These are phyloP conservation scores for Nothophytophthora sp. DNA, from an alignment of 352 stramenopile genomes.

Conservation along the genomic window DNA sequence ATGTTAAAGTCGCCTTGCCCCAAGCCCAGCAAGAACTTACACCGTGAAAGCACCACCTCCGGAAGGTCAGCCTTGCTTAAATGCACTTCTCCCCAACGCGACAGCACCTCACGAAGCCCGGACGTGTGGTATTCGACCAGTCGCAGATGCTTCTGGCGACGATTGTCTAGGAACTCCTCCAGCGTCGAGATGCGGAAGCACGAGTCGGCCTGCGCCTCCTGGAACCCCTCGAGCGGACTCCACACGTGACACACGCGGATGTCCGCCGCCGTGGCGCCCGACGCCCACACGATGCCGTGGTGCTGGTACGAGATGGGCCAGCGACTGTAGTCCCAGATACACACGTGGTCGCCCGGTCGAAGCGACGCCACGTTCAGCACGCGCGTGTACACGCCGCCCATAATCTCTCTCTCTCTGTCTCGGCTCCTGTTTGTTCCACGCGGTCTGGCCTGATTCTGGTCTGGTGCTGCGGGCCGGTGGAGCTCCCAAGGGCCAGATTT, in stretches of 20 bases:
- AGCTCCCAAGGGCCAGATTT: no score
- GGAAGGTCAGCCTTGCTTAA: slow-evolving; percentile 80
- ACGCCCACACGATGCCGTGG: slow-evolving; percentile 85
- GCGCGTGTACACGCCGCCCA: slow-evolving; percentile 83
- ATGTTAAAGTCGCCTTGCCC: slow-evolving; percentile 86
- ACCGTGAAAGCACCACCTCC: slow-evolving; percentile 79
- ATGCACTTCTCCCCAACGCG: slow-evolving; percentile 84
- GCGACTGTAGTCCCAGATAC: slow-evolving; percentile 85
- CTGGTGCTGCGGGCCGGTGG: neutral
- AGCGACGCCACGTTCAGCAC: slow-evolving; percentile 73
- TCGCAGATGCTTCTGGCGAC: slow-evolving; percentile 57
- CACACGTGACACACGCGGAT: slow-evolving; percentile 86
- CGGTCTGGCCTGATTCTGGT: no score
- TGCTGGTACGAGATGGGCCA: slow-evolving; percentile 88
- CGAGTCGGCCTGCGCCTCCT: slow-evolving; percentile 80
- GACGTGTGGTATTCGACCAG: slow-evolving; percentile 89
- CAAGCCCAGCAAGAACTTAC: slow-evolving; percentile 80
- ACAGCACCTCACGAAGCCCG: slow-evolving; percentile 73
- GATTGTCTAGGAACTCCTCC: slow-evolving; percentile 78
- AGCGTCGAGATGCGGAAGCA: slow-evolving; percentile 88
- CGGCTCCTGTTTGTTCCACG: no score
- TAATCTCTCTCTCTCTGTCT: no score
- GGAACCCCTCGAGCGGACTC: slow-evolving; percentile 75
- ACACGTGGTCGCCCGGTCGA: slow-evolving; percentile 81
- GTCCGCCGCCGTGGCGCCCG: slow-evolving; percentile 57